Percentiles rank a stretch among this genome's conserved stretches.
These are phyloP conservation scores for Aspergillus proliferans DNA, from an alignment of 2,329 filamentous ascomycete species.

Conservation along the genomic window DNA sequence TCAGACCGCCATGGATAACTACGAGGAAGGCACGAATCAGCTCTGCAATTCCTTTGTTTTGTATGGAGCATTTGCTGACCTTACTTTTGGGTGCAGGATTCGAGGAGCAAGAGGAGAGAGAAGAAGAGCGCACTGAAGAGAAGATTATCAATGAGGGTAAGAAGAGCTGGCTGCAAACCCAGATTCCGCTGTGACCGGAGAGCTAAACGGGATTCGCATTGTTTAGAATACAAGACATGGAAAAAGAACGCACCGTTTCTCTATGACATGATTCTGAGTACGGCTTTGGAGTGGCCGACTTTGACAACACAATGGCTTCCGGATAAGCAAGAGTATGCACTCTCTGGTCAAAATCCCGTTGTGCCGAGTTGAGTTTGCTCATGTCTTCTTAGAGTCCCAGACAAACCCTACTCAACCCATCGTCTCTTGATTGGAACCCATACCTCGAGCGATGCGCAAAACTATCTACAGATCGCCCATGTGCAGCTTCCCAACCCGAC, in stretches of 20 bases:
- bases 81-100: conserved; percentile 17
- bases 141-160: conserved; percentile 89
- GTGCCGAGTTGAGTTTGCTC: not conserved
- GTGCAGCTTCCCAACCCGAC: conserved; percentile 82
- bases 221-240: conserved; percentile 95
- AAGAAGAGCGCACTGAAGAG: conserved; percentile 71
- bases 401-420: conserved; percentile 81
- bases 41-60: conserved; percentile 6
- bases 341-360: too few species aligned
- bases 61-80: conserved; percentile 11
- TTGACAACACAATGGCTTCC: conserved; percentile 98
- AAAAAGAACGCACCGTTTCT: conserved; percentile 99
- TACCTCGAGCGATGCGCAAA: conserved; percentile 76
- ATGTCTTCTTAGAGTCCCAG: conserved; percentile 53
- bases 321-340: conserved; percentile 68
- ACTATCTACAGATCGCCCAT: conserved; percentile 91
- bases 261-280: conserved; percentile 95
- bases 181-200: not conserved
- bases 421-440: conserved; percentile 90
- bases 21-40: conserved; percentile 27
- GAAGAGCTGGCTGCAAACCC: not conserved
- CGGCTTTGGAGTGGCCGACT: conserved; percentile 93
- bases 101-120: conserved; percentile 45
- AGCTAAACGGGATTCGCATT: conserved; percentile 2
- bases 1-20: conserved; percentile 25